Conservation (phyloP, 371 early-diverging fungal genomes). For the Apophysomyces sp. region DNA sequence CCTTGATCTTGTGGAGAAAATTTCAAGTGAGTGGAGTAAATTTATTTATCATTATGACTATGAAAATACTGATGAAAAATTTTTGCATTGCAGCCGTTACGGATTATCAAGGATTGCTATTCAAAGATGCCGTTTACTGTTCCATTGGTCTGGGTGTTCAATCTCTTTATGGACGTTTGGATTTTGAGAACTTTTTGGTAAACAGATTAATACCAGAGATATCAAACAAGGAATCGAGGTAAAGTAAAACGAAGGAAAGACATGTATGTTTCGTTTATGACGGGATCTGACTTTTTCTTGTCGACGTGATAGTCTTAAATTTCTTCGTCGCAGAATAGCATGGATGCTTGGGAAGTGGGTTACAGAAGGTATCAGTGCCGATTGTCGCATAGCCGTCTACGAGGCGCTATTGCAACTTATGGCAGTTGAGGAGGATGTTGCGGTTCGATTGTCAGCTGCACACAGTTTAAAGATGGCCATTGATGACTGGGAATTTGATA, state of each 20-base stretch:
- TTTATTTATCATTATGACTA: too few relatives aligned
- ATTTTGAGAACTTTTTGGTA: constrained; percentile 80
- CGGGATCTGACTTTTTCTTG: neutral
- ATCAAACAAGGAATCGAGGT: constrained; percentile 50
- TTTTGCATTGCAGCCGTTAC: constrained; percentile 9
- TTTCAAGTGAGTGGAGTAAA: constrained; percentile 56
- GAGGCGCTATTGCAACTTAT: constrained; percentile 69
- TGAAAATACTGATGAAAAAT: neutral
- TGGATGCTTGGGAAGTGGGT: constrained; percentile 90
- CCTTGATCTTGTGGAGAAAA: constrained; percentile 58
- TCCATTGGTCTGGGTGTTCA: constrained; percentile 82
- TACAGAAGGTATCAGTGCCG: constrained; percentile 70
- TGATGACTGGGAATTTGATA: constrained; percentile 91
- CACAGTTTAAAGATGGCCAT: constrained; percentile 63
- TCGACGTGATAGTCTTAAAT: constrained; percentile 53
- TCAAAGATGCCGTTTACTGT: constrained; percentile 83
- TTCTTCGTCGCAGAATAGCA: constrained; percentile 76
- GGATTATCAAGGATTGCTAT: constrained; percentile 56
- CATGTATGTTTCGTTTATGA: neutral
- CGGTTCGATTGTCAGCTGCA: constrained; percentile 86
- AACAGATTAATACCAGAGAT: constrained; percentile 58
- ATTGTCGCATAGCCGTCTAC: constrained; percentile 68
- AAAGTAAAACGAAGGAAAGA: neutral
- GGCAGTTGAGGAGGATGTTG: constrained; percentile 65
- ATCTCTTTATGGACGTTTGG: constrained; percentile 78